Conservation (phyloP, 2,329 filamentous ascomycete genomes). For the Venturia oleaginea region DNA sequence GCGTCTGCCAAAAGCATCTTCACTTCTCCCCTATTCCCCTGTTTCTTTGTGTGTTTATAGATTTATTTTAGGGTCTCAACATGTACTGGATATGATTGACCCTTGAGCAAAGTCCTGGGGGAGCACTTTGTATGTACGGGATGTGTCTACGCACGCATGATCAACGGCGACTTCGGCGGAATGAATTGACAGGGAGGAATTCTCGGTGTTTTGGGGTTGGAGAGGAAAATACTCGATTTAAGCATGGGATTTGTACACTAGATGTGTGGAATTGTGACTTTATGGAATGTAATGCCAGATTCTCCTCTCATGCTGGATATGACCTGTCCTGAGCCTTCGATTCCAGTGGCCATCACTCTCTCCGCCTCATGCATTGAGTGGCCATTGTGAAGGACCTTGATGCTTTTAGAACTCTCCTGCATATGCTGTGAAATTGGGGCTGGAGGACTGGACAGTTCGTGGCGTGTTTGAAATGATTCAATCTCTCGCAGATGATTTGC, state of each 20-base stretch:
- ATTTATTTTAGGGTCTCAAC: neutral
- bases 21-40: constrained; percentile 10
- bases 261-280: neutral
- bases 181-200: neutral
- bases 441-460: neutral
- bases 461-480: neutral
- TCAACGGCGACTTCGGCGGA: constrained; percentile 7
- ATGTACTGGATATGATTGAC: constrained; percentile 2
- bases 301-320: constrained; percentile 15
- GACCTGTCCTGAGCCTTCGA: neutral
- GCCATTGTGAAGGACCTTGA: neutral
- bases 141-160: constrained; percentile 1
- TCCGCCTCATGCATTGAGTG: neutral
- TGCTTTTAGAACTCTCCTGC: neutral
- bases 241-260: constrained; percentile 11
- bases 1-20: constrained; percentile 14
- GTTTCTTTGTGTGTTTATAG: constrained; percentile 15
- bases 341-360: neutral
- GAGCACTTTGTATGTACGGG: neutral
- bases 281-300: constrained; percentile 16
- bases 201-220: constrained; percentile 1
- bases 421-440: neutral
- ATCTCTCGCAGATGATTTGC: neutral
- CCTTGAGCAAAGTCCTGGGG: neutral
- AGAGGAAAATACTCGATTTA: neutral